Evolutionary conservation across 257 asterid species (phyloP), one percentile per base, ranked within the genome.

Genomic region (Prunella vulgaris): DNA sequence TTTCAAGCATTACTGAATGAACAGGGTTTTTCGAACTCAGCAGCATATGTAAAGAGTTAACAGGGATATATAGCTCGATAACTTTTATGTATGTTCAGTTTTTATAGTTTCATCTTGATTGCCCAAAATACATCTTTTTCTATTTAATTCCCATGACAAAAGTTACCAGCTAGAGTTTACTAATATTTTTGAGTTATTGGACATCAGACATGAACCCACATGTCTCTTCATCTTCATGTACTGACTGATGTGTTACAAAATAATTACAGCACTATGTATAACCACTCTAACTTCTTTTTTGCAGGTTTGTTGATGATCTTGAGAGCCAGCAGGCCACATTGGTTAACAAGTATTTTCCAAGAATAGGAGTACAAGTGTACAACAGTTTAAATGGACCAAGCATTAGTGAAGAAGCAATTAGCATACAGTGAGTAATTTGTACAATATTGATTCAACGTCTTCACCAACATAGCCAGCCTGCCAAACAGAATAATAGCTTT

Each of bases 381-480:
- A 27, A 53, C 70, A 78, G 54, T 32, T 74, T 62, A 5, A 71
- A 66, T 57, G 27, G 14, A 15, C 8, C 48, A 63, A 25, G 72
- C 13, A 54, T 30, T 6, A 40, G 38, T 52, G 12, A 60, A 64
- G 63, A 56, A 60, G 72, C 12, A 42, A 66, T 10, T 59, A 33
- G 35, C 64, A 49, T 83, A 92, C 98, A 79, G 74, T 73, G 65
- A 92, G 95, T 72, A 92, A 75, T 81, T 92, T 92, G 86, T 89
- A 82, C 83, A 92, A 77, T 84, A 92, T 92, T 64, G 98, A 89
- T 82, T 89, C 98, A 56, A 92, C 98, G 71, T 92, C 98, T 87
- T 92, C 98, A 42, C 98, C 98, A 64, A 92, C 98, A 59, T 92
- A 92, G 71, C 98, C 98, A 75, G 98, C 98, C 98, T 92, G 93